These are phyloP conservation scores for Chalciporus sphaerocephalus DNA, from an alignment of 768 basidiomycete species.

Conservation along the genomic window DNA sequence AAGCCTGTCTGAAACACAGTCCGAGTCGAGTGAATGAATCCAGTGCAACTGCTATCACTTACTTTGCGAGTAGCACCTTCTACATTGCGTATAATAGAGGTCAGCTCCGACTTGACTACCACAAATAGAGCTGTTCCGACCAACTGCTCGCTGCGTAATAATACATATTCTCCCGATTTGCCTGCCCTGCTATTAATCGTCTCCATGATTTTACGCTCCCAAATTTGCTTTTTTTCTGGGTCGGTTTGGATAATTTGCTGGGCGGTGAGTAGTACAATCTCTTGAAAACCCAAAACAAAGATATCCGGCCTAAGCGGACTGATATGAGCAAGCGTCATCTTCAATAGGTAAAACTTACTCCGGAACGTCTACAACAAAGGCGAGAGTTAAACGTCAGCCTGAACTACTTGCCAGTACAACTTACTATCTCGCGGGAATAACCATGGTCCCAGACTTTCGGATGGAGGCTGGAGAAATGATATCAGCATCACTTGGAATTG, in stretches of 20 bases:
- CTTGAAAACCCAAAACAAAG: constrained; percentile 89
- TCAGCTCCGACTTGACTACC: constrained; percentile 72
- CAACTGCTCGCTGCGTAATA: constrained; percentile 93
- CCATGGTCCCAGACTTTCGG: constrained; percentile 85
- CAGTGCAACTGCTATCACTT: background rate
- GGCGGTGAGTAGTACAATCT: constrained; percentile 96
- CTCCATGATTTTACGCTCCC: constrained; percentile 81
- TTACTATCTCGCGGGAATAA: constrained; percentile 79
- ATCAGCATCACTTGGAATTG: constrained; percentile 7
- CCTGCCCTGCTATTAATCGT: constrained; percentile 68
- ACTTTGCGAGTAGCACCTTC: constrained; percentile 92
- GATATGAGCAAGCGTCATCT: constrained; percentile 24
- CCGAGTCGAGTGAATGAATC: background rate
- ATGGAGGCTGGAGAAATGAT: constrained; percentile 49
- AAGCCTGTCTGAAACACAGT: constrained; percentile 62
- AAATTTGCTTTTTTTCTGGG: constrained; percentile 82
- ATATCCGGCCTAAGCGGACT: constrained; percentile 67
- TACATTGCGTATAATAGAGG: constrained; percentile 81
- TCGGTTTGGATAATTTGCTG: constrained; percentile 96
- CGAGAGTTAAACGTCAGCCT: constrained; percentile 1
- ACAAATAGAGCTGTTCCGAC: constrained; percentile 93
- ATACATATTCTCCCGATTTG: constrained; percentile 69
- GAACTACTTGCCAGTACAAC: constrained; percentile 23
- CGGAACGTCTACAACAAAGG: constrained; percentile 13
- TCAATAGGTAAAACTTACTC: constrained; percentile 8